Percentiles rank a stretch among this genome's conserved stretches.
phyloP scores from a whole-genome alignment of 179 eudicot species.

The Beta macrorhiza region DNA sequence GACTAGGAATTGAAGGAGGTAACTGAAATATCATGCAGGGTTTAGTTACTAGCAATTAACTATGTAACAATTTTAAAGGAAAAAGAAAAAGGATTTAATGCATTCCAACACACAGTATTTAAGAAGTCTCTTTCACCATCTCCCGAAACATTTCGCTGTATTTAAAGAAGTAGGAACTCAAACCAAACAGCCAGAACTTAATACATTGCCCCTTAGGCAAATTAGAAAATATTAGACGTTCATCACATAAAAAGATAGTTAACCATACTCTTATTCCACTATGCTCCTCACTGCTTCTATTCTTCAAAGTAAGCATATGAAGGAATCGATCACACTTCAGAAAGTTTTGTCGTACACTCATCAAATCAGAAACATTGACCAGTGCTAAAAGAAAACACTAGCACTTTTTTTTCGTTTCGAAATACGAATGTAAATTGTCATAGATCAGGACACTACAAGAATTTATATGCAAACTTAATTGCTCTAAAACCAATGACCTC shows the following conservation, averaged over 20 bases:
- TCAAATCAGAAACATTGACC: background rate
- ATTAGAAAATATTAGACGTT: background rate
- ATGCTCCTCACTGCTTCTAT: background rate
- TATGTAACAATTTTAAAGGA: background rate
- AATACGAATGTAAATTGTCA: background rate
- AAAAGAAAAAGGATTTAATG: background rate
- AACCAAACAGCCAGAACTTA: background rate
- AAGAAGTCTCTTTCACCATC: background rate
- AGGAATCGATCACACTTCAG: background rate
- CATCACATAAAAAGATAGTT: background rate
- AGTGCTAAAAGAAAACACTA: background rate
- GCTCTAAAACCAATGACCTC: background rate
- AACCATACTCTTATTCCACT: background rate
- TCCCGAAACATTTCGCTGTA: background rate
- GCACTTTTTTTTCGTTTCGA: too few species aligned
- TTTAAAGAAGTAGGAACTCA: background rate
- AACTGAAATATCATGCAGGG: constrained; percentile 44
- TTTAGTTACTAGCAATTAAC: constrained; percentile 1
- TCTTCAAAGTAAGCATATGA: background rate
- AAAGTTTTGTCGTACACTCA: background rate
- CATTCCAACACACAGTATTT: background rate
- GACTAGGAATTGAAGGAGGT: constrained; percentile 52
- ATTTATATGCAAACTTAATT: background rate
- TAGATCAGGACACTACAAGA: background rate
- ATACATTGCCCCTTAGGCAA: background rate